phyloP scores from a whole-genome alignment of 2,329 filamentous ascomycete genomes.

The Botrytis galanthina region DNA sequence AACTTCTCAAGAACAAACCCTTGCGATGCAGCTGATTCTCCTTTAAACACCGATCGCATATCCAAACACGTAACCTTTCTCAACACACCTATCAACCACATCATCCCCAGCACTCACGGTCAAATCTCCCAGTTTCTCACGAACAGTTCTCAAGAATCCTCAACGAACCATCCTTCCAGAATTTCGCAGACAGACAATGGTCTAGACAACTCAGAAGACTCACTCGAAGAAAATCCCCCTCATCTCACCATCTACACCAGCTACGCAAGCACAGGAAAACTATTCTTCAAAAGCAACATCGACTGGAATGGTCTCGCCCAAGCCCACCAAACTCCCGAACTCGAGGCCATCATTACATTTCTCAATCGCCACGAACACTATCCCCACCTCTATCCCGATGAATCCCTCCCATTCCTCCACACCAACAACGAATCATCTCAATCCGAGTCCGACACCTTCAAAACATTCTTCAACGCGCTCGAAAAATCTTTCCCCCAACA shows the following conservation, averaged over 20 bases:
- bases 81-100: neutral
- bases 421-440: neutral
- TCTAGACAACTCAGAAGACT: neutral
- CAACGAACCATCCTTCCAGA: neutral
- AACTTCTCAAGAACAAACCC: neutral
- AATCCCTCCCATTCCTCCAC: neutral
- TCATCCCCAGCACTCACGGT: neutral
- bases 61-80: neutral
- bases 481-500: neutral
- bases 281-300: neutral
- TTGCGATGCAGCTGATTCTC: neutral
- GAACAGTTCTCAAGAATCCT: neutral
- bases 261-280: neutral
- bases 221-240: neutral
- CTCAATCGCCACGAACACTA: neutral
- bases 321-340: neutral
- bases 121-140: neutral
- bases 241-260: neutral
- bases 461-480: neutral
- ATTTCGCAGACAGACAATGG: accelerated
- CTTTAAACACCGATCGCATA: neutral
- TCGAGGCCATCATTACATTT: neutral
- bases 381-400: neutral
- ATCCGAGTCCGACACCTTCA: neutral
- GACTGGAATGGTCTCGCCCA: neutral